Evolutionary conservation across 441 rosid genomes (phyloP).

Genomic region (Kokia cookei): DNA sequence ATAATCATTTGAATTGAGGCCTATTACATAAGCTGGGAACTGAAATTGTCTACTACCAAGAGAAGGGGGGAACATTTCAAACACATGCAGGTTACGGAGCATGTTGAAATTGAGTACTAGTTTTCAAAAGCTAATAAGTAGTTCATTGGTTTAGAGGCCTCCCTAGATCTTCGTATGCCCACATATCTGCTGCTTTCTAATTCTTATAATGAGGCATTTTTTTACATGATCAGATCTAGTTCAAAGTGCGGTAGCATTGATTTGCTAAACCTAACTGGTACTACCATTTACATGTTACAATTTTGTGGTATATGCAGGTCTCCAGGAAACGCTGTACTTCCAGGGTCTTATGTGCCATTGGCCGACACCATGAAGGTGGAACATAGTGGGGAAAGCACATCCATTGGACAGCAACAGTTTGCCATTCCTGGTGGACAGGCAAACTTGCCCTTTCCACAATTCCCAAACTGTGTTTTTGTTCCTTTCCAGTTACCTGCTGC

Average conservation of each 20-base stretch:
- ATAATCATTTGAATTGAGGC: not conserved
- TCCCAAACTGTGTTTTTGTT: conserved; percentile 29
- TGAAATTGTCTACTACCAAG: not conserved
- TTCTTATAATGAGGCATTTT: not conserved
- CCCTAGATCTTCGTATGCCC: not conserved
- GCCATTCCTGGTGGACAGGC: conserved; percentile 25
- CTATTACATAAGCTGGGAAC: not conserved
- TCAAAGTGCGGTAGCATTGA: not conserved
- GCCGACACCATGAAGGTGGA: conserved; percentile 22
- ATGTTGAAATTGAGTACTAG: not conserved
- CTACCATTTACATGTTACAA: not conserved
- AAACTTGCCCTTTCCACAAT: conserved; percentile 22
- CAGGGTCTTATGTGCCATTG: conserved; percentile 27
- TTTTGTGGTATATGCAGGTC: conserved; percentile 43
- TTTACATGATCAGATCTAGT: not conserved
- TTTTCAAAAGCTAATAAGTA: not conserved
- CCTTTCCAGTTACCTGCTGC: conserved; percentile 36
- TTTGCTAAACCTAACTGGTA: not conserved
- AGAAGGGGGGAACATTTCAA: not conserved
- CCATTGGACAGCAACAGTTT: conserved; percentile 20
- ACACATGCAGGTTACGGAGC: not conserved
- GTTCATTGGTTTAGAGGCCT: not conserved
- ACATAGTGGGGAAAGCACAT: conserved; percentile 20
- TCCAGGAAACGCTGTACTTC: conserved; percentile 47
- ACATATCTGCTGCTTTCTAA: not conserved